A percentile compares a stretch with the other conserved stretches of the same genome.
Evolutionary conservation across 768 basidiomycete genomes (phyloP).

Genomic region (Podaxis sp.): DNA sequence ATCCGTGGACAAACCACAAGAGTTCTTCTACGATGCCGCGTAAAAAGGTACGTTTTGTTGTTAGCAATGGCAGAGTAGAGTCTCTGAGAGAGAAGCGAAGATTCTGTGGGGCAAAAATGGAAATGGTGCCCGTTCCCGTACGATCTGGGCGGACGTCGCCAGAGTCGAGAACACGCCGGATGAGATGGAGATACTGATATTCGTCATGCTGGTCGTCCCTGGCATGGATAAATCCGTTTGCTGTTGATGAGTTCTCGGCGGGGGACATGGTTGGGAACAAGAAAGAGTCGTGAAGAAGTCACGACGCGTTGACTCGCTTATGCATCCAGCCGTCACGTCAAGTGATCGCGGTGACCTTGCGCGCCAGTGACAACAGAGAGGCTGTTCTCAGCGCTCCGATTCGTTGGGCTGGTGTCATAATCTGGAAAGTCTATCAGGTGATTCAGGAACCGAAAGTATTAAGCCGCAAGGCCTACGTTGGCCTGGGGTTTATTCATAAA

Average conservation of each 20-base stretch:
- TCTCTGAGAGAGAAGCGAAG: conserved; percentile 86
- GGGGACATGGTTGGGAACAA: background rate
- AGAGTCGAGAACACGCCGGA: conserved; percentile 66
- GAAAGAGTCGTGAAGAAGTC: background rate
- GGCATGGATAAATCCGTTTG: background rate
- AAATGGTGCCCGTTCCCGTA: conserved; percentile 92
- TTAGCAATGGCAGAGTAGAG: conserved; percentile 80
- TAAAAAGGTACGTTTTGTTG: conserved; percentile 92
- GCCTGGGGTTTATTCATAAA: background rate
- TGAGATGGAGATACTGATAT: conserved; percentile 83
- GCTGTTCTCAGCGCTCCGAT: background rate
- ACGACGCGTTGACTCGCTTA: conserved; percentile 6
- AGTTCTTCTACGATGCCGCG: conserved; percentile 93
- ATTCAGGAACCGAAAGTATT: too few species aligned
- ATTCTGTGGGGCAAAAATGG: conserved; percentile 87
- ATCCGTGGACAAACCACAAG: conserved; percentile 89
- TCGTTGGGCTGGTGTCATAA: background rate
- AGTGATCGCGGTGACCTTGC: conserved; percentile 2
- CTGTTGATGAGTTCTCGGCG: background rate
- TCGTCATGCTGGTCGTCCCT: conserved; percentile 62
- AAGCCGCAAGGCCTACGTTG: too few species aligned
- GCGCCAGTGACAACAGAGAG: background rate
- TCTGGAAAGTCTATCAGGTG: too few species aligned
- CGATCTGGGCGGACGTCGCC: conserved; percentile 86
- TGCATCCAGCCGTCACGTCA: conserved; percentile 8